A percentile compares a stretch with the other conserved stretches of the same genome.
These are phyloP conservation scores for Penicillium sp. DNA, from an alignment of 2,329 filamentous ascomycete species.

Conservation along the genomic window DNA sequence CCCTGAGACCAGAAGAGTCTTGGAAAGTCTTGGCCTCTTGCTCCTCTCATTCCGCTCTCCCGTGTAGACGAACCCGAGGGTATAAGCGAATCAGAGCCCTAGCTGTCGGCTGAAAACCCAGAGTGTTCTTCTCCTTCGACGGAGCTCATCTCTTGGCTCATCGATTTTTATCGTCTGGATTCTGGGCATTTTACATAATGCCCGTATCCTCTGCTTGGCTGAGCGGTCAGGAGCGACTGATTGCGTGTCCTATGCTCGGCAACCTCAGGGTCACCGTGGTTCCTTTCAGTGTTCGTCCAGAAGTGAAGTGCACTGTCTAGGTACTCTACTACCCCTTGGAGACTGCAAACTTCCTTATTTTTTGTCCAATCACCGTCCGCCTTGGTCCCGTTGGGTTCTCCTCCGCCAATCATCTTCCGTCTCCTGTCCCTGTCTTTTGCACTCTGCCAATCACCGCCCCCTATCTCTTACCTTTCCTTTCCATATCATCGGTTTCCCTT, in stretches of 20 bases:
- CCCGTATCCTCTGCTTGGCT: slow-evolving; percentile 17
- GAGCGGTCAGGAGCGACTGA: slow-evolving; percentile 11
- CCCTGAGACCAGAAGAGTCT: slow-evolving; percentile 1
- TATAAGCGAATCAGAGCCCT: slow-evolving; percentile 1
- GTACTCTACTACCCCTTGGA: too few relatives aligned
- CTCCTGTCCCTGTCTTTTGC: too few relatives aligned
- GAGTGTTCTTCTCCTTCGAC: slow-evolving; percentile 1
- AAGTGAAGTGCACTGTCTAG: background rate
- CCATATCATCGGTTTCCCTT: too few relatives aligned
- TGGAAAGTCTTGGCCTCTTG: slow-evolving; percentile 8
- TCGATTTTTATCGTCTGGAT: background rate
- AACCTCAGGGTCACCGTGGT: background rate
- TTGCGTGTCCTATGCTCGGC: slow-evolving; percentile 16
- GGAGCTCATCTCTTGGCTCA: slow-evolving; percentile 7
- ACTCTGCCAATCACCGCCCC: too few relatives aligned
- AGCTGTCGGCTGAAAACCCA: background rate
- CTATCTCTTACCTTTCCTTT: too few relatives aligned
- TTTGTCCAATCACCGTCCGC: too few relatives aligned
- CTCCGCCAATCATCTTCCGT: too few relatives aligned
- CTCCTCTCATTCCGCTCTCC: slow-evolving; percentile 12
- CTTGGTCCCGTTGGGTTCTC: too few relatives aligned
- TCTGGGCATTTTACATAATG: slow-evolving; percentile 12
- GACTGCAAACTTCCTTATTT: too few relatives aligned
- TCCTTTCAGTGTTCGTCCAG: background rate
- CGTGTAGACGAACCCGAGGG: slow-evolving; percentile 1